A percentile compares a stretch with the other conserved stretches of the same genome.
These are phyloP conservation scores for Ceratocystis colombiana DNA, from an alignment of 2,329 filamentous ascomycete species.

Conservation along the genomic window DNA sequence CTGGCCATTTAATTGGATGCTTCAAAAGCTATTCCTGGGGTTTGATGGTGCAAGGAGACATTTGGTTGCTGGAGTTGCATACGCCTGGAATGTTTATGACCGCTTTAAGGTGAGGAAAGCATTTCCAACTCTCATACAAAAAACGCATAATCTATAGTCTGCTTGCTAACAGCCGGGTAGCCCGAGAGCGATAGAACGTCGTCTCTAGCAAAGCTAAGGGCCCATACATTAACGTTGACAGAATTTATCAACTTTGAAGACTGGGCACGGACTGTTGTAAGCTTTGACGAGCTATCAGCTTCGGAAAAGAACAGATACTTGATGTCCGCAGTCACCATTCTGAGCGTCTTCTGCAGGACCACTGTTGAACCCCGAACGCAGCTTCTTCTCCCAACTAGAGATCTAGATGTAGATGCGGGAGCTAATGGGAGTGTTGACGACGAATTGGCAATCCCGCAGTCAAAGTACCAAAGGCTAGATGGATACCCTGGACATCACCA, in stretches of 20 bases:
- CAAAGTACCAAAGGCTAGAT: not conserved
- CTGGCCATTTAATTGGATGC: not conserved
- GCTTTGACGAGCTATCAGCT: not conserved
- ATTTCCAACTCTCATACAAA: too few relatives aligned
- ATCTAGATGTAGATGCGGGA: not conserved
- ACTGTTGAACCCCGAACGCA: not conserved
- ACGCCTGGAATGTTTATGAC: not conserved
- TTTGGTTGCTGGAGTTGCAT: not conserved
- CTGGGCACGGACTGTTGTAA: not conserved
- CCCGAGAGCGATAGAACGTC: not conserved
- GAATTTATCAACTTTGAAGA: not conserved
- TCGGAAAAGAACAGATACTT: slow-evolving; percentile 9
- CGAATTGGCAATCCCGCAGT: not conserved
- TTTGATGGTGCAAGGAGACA: not conserved
- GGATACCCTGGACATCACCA: not conserved
- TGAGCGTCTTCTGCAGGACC: not conserved
- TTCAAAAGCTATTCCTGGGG: not conserved
- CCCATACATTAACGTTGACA: not conserved
- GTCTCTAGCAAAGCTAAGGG: not conserved
- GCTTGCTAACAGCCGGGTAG: too few relatives aligned
- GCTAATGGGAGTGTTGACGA: not conserved
- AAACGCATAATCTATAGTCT: too few relatives aligned
- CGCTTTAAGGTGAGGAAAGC: not conserved
- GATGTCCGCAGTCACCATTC: slow-evolving; percentile 9
- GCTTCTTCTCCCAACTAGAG: too few relatives aligned